Evolutionary conservation across 2,329 filamentous ascomycete species (phyloP), one percentile per base, ranked within the genome.

Genomic region (Aspergillus sp.): DNA sequence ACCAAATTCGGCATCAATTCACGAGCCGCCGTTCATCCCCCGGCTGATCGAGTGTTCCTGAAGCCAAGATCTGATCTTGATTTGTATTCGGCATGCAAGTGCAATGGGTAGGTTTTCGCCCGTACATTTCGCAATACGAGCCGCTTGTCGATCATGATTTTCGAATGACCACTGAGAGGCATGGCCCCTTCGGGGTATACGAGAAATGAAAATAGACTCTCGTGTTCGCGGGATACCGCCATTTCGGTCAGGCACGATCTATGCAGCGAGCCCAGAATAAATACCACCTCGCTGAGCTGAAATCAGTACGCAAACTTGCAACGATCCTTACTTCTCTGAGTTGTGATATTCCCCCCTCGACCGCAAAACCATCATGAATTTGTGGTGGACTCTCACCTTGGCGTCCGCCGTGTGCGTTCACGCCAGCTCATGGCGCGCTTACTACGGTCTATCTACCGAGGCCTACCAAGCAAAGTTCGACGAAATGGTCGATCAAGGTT

Each of bases 401-500:
- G 55, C 46, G 14, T 56, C 50, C 0, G 58, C 58, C 6, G 24
- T 58, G 12, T 63, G 58, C 42, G 58, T 22, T 5, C 46, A 63
- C n/a, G 61, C 56, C 31, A 56, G 56, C 32, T 56, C 59, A 45
- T 61, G 59, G 56, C 61, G 58, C 36, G 61, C 58, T 6, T 60
- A 63, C 39, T 61, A 61, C 53, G 58, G 58, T n/a, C 55, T 61
- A 26, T 57, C 56, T 1, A 47, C 55, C 24, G 49, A 55, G 4
- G 61, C 60, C 39, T 61, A 63, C 39, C 61, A 63, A n/a, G 36
- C 56, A 6, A 61, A 56, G 16, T 56, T 58, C 32, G 55, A 61
- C 16, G 39, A 57, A 10, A 56, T 61, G 16, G 56, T 63, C 6
- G 36, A 22, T 11, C 59, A 59, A 20, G 61, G 61, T 1, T 63